Base-by-base conservation (phyloP, 176 grass and related monocot species). In the Oropetium thomaeum region DNA sequence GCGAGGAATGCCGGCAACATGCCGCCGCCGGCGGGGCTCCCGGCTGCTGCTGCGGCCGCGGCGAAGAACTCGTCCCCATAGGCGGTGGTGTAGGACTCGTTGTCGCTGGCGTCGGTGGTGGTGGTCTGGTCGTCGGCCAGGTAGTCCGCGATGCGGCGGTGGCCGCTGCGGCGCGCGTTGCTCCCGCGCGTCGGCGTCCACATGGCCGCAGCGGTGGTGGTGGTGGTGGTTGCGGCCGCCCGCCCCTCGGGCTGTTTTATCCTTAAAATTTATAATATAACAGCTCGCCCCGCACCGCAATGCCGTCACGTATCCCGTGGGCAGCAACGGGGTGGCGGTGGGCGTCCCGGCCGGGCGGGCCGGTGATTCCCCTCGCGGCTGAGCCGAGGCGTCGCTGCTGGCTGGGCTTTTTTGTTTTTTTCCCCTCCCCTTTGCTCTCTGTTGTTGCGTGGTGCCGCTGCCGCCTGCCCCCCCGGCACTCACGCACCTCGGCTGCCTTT, bases 91-190 rank as follows among this genome's bases (percentile, higher is more conserved):
- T 64, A 89, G 25, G 88, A 94, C 76, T 99, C 96, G 59, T 84
- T 89, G 84, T 93, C 89, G 38, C 91, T 95, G 61, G 86, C 22
- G 70, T 87, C 84, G 76, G 85, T 87, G 79, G 85, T 82, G 73
- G 69, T 77, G 73, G 79, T 87, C 87, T 86, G 82, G 45, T 92
- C 96, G 62, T 95, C 91, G 2, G 84, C 73, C 62, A 99, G 89
- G 76, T 86, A 86, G 81, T 99, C 96, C 30, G 79, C 89, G 53
- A 99, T 95, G 49, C 91, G 91, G 19, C 89, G 82, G 89, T 86
- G 96, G 65, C 91, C 80, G 15, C 29, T 65, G 23, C 86, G 87
- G 63, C 84, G 48, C 35, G 79, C 65, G 81, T 83, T 85, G 81
- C 88, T 93, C 55, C 84, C 82, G 49, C 89, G 85, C 71, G 86